phyloP scores from a whole-genome alignment of 129 eudicot genomes.

The Scalesia atractyloides region DNA sequence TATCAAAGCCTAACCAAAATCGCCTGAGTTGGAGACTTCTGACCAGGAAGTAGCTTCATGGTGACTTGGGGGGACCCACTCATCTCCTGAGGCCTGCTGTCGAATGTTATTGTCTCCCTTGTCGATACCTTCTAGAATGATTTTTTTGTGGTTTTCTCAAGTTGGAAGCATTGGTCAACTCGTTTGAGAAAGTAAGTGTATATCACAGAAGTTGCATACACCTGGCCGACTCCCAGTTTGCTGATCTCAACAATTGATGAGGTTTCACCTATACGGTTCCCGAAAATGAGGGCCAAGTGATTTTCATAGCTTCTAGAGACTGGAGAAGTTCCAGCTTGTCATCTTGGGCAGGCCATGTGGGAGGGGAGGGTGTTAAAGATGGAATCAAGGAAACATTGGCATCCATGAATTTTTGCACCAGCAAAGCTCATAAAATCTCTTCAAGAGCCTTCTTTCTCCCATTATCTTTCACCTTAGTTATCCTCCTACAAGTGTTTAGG shows the following conservation, averaged over 20 bases:
- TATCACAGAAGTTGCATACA: constrained; percentile 88
- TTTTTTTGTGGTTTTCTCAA: constrained; percentile 67
- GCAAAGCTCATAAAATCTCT: constrained; percentile 84
- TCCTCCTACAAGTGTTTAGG: no score
- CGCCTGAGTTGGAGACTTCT: constrained; percentile 45
- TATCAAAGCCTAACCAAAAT: constrained; percentile 52
- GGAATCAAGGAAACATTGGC: constrained; percentile 76
- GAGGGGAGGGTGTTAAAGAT: constrained; percentile 54
- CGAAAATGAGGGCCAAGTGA: constrained; percentile 71
- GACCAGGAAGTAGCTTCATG: constrained; percentile 72
- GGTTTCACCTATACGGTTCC: constrained; percentile 57
- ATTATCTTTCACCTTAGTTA: no score
- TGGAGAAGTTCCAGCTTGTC: constrained; percentile 72
- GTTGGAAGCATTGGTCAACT: constrained; percentile 88
- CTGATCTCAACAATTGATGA: constrained; percentile 65
- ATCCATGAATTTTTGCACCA: constrained; percentile 93
- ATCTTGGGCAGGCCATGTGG: constrained; percentile 63
- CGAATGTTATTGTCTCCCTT: constrained; percentile 34
- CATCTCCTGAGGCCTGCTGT: constrained; percentile 42
- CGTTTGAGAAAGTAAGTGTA: constrained; percentile 82
- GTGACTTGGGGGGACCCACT: constrained; percentile 44
- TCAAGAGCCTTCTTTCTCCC: constrained; percentile 41
- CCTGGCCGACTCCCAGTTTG: constrained; percentile 82
- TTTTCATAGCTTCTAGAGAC: constrained; percentile 80
- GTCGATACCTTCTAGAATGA: constrained; percentile 53